Conservation (phyloP, 306 rosid genomes). For the Carpinus viminea region DNA sequence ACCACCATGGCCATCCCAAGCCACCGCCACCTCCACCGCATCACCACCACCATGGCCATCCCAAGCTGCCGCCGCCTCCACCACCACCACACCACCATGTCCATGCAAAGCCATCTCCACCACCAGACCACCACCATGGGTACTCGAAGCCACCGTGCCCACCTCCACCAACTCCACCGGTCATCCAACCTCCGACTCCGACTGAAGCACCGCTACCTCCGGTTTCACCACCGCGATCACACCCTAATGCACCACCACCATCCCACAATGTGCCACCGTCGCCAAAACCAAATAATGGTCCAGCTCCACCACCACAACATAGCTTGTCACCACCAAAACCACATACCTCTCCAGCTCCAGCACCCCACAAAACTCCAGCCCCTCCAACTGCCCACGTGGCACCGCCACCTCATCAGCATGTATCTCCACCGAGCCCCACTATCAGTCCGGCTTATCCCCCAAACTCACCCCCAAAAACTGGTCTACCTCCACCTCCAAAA, state of each 20-base stretch:
- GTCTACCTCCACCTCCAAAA: no score
- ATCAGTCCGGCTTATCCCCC: no score
- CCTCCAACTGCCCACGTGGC: no score
- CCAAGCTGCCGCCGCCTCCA: constrained; percentile 18
- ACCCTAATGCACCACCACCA: constrained; percentile 17
- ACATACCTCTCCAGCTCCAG: neutral
- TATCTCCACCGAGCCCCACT: neutral
- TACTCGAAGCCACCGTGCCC: neutral
- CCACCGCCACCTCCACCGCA: constrained; percentile 3
- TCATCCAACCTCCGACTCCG: constrained; percentile 8
- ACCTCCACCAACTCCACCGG: neutral
- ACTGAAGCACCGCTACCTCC: neutral
- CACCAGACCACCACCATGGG: constrained; percentile 1
- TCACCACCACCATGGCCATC: constrained; percentile 26
- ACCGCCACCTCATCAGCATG: neutral
- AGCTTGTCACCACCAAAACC: neutral
- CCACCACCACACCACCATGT: constrained; percentile 20
- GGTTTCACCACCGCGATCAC: neutral
- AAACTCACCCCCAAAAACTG: neutral
- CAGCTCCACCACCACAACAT: neutral
- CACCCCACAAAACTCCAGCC: neutral
- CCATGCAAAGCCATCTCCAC: constrained; percentile 9
- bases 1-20: constrained; percentile 8
- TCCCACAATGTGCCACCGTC: neutral
- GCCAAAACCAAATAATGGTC: neutral